phyloP scores from a whole-genome alignment of 129 eudicot species.

The Chrysanthemum makinoi region DNA sequence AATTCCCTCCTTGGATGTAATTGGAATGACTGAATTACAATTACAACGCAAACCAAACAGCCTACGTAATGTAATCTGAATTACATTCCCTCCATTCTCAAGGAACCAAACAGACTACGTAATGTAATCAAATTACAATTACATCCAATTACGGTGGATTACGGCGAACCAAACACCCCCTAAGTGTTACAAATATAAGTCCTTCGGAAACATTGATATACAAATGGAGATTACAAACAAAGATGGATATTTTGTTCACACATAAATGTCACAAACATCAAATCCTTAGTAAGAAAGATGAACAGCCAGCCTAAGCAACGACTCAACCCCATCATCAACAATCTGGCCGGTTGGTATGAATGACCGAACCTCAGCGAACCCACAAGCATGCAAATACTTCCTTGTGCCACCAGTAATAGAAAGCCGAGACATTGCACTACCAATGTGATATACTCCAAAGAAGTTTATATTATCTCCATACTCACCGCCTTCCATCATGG shows the following conservation, averaged over 20 bases:
- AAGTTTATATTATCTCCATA: conserved; percentile 85
- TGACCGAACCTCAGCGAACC: conserved; percentile 80
- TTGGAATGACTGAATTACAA: no score
- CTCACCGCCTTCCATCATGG: conserved; percentile 90
- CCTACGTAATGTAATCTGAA: no score
- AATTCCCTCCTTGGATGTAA: no score
- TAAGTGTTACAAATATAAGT: no score
- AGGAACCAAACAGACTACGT: not conserved
- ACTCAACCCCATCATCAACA: conserved; percentile 71
- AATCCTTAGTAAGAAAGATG: conserved; percentile 57
- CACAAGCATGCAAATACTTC: conserved; percentile 79
- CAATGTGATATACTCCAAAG: conserved; percentile 81
- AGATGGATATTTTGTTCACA: not conserved
- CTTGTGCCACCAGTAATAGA: conserved; percentile 88
- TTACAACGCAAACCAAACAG: no score
- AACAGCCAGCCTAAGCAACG: conserved; percentile 68
- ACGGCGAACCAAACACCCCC: no score
- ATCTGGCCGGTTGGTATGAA: conserved; percentile 82
- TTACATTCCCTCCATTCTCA: no score
- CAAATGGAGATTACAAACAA: conserved; percentile 10
- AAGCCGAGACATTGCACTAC: conserved; percentile 30
- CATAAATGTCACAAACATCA: no score
- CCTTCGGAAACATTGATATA: conserved; percentile 1
- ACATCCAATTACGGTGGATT: no score
- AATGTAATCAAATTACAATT: no score